Evolutionary conservation across 805 yeast species (phyloP).

Genomic region (Allodekkera sacchari): DNA sequence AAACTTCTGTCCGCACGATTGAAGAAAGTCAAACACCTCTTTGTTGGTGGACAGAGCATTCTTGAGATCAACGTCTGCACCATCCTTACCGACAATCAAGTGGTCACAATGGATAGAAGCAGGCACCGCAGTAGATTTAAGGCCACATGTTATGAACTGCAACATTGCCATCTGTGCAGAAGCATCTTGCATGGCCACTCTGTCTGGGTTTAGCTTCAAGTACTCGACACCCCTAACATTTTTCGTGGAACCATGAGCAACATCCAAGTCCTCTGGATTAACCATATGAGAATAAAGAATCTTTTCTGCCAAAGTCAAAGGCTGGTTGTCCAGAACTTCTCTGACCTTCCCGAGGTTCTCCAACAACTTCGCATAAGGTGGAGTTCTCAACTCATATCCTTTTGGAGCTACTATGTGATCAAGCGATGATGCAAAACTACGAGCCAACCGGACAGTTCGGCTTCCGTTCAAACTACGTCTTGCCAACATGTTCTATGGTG

Average conservation of each 20-base stretch:
- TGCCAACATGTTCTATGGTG: constrained; percentile 3
- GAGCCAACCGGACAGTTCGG: constrained; percentile 9
- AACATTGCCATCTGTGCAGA: constrained; percentile 97
- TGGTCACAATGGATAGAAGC: constrained; percentile 97
- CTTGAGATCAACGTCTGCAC: constrained; percentile 77
- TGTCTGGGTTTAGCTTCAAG: constrained; percentile 91
- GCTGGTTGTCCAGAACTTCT: constrained; percentile 30
- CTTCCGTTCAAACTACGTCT: constrained; percentile 4
- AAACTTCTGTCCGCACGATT: constrained; percentile 86
- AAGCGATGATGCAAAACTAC: constrained; percentile 19
- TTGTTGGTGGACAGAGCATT: constrained; percentile 84
- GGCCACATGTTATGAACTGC: constrained; percentile 94
- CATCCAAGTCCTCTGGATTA: constrained; percentile 81
- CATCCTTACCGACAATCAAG: constrained; percentile 91
- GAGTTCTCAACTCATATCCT: constrained; percentile 63
- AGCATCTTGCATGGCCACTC: constrained; percentile 99
- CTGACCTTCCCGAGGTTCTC: constrained; percentile 43
- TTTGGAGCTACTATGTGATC: constrained; percentile 37
- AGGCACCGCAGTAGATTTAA: constrained; percentile 87
- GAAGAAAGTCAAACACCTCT: constrained; percentile 90
- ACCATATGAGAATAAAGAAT: constrained; percentile 91
- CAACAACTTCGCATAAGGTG: constrained; percentile 78
- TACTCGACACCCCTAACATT: constrained; percentile 77
- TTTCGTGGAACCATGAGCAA: constrained; percentile 29
- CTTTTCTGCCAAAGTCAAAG: constrained; percentile 93